Percentiles rank a stretch among this genome's conserved stretches.
Conservation (phyloP, 495 filamentous ascomycete species). For the Hypoxylon perforatum region DNA sequence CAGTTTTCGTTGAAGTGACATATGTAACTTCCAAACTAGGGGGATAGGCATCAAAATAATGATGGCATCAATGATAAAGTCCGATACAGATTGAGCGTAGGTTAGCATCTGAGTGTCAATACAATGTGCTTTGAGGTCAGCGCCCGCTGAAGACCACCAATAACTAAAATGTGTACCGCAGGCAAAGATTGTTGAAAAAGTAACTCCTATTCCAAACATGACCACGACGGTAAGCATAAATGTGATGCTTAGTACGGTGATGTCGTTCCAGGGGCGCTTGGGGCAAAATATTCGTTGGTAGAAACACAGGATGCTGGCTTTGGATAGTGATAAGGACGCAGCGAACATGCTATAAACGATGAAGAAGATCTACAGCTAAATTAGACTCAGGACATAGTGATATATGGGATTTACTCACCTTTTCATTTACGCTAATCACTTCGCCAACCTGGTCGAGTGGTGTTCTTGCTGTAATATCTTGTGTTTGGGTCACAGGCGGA, state of each 20-base stretch:
- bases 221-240: background rate
- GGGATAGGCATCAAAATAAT: background rate
- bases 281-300: background rate
- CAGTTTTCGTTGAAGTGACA: background rate
- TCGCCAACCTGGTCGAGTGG: background rate
- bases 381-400: background rate
- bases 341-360: background rate
- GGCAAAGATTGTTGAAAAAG: background rate
- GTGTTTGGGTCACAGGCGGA: background rate
- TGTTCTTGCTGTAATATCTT: background rate
- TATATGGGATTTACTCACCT: background rate
- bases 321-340: background rate
- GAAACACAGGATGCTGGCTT: background rate
- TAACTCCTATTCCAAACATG: background rate
- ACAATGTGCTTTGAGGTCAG: background rate
- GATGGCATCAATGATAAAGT: background rate
- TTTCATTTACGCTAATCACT: background rate
- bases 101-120: background rate
- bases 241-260: background rate
- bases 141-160: background rate
- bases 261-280: background rate
- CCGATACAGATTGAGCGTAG: background rate
- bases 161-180: background rate
- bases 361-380: background rate
- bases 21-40: background rate